Percentiles rank a stretch among this genome's conserved stretches.
Evolutionary conservation across 2,329 filamentous ascomycete species (phyloP).

Genomic region (Scopulariopsis brevicaulis): DNA sequence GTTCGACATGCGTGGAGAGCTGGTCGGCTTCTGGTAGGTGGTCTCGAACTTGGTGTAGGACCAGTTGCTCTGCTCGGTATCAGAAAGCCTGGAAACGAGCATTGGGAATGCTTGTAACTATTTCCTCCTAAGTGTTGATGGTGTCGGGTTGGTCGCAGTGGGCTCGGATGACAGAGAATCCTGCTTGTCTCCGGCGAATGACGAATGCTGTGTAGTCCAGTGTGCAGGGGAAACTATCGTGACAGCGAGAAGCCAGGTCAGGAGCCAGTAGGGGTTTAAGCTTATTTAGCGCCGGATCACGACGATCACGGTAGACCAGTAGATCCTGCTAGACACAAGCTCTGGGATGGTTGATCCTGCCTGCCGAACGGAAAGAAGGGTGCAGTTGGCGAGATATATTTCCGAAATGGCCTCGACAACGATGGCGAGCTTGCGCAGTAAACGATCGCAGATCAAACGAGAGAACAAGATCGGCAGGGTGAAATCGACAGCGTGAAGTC

Average conservation of each 20-base stretch:
- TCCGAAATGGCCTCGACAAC: not conserved
- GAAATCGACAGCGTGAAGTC: not conserved
- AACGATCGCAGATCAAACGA: slow-evolving; percentile 5
- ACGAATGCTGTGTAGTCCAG: not conserved
- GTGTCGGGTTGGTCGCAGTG: not conserved
- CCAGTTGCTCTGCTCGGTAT: slow-evolving; percentile 44
- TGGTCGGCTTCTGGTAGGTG: slow-evolving; percentile 29
- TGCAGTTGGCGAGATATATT: not conserved
- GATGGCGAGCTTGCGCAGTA: not conserved
- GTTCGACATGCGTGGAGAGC: slow-evolving; percentile 45
- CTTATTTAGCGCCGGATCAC: not conserved
- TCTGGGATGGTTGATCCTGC: not conserved
- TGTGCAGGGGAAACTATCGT: not conserved
- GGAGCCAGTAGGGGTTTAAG: not conserved
- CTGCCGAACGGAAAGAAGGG: not conserved
- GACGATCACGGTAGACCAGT: slow-evolving; percentile 1
- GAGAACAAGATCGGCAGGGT: not conserved
- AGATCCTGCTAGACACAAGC: not conserved
- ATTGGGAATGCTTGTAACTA: slow-evolving; percentile 25
- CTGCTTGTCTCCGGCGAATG: not conserved
- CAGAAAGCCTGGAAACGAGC: slow-evolving; percentile 43
- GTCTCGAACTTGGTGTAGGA: slow-evolving; percentile 39
- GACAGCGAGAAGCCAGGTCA: not conserved
- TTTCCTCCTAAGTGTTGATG: not conserved
- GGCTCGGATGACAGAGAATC: not conserved